Percentiles rank a stretch among this genome's conserved stretches.
These are phyloP conservation scores for Talaromyces piceae DNA, from an alignment of 2,329 filamentous ascomycete genomes.

Conservation along the genomic window DNA sequence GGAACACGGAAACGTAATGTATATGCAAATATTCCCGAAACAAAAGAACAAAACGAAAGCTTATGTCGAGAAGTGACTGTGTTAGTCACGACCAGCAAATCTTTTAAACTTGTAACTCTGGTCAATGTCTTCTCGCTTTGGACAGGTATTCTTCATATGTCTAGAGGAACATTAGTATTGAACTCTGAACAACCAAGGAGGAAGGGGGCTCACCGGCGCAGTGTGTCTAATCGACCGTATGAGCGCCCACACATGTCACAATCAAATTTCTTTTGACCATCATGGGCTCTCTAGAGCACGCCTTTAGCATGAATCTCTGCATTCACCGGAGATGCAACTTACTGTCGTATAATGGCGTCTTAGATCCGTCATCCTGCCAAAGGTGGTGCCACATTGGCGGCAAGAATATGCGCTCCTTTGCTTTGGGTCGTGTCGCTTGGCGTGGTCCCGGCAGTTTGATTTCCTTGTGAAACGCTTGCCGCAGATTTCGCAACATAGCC, in stretches of 20 bases:
- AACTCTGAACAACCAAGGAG: not conserved
- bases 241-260: conserved; percentile 8
- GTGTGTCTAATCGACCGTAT: conserved; percentile 9
- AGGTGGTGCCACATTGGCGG: conserved; percentile 62
- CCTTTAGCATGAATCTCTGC: conserved; percentile 19
- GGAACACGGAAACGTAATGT: not conserved
- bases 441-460: conserved; percentile 81
- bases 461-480: conserved; percentile 72
- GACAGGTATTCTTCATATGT: conserved; percentile 7
- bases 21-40: not conserved
- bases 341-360: conserved; percentile 48
- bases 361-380: conserved; percentile 77
- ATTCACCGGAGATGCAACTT: conserved; percentile 20
- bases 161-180: conserved; percentile 4
- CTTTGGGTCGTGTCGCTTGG: conserved; percentile 73
- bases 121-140: not conserved
- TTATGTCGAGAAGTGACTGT: not conserved
- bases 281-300: conserved; percentile 25
- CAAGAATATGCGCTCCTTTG: conserved; percentile 66
- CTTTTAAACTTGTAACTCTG: not conserved
- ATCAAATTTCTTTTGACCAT: conserved; percentile 8
- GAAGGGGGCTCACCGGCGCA: conserved; percentile 5
- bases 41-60: not conserved
- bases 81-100: not conserved
- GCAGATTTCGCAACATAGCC: conserved; percentile 68